Evolutionary conservation across 1,284 basidiomycete species (phyloP).

Genomic region (Tranzscheliella williamsii): DNA sequence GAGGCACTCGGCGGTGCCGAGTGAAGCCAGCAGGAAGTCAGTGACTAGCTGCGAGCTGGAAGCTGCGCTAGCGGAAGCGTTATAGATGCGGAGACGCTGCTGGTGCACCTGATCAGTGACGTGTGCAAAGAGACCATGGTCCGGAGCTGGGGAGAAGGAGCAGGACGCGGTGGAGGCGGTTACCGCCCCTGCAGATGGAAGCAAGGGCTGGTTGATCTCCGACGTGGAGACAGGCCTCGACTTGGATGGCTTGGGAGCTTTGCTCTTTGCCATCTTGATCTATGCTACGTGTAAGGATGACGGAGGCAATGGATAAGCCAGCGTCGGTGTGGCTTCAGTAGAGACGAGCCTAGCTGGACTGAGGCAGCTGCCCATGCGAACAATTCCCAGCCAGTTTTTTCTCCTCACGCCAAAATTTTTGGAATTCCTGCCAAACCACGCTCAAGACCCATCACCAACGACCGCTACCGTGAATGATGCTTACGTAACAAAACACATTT

Average conservation of each 20-base stretch:
- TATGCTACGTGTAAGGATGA: too few relatives aligned
- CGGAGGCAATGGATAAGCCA: too few relatives aligned
- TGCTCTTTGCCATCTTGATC: slow-evolving; percentile 44
- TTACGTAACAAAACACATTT: too few relatives aligned
- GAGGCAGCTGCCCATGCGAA: not conserved
- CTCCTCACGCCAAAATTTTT: not conserved
- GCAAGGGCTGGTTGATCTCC: slow-evolving; percentile 67
- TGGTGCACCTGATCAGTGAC: slow-evolving; percentile 74
- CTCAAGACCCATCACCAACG: too few relatives aligned
- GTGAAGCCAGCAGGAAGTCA: slow-evolving; percentile 52
- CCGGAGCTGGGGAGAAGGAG: slow-evolving; percentile 67
- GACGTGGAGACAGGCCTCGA: slow-evolving; percentile 63
- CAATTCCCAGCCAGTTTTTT: too few relatives aligned
- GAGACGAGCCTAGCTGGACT: too few relatives aligned
- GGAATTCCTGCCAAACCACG: too few relatives aligned
- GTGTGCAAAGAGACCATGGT: slow-evolving; percentile 69
- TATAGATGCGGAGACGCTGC: slow-evolving; percentile 72
- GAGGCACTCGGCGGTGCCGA: slow-evolving; percentile 29
- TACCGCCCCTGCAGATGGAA: slow-evolving; percentile 63
- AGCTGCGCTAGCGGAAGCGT: slow-evolving; percentile 67
- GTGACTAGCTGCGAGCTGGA: slow-evolving; percentile 69
- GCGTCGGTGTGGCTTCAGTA: too few relatives aligned
- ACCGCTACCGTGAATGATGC: too few relatives aligned
- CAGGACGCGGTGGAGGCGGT: slow-evolving; percentile 33
- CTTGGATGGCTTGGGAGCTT: slow-evolving; percentile 47